Base-by-base conservation (phyloP, 163 green algal species). In the Scenedesmus sp. region DNA sequence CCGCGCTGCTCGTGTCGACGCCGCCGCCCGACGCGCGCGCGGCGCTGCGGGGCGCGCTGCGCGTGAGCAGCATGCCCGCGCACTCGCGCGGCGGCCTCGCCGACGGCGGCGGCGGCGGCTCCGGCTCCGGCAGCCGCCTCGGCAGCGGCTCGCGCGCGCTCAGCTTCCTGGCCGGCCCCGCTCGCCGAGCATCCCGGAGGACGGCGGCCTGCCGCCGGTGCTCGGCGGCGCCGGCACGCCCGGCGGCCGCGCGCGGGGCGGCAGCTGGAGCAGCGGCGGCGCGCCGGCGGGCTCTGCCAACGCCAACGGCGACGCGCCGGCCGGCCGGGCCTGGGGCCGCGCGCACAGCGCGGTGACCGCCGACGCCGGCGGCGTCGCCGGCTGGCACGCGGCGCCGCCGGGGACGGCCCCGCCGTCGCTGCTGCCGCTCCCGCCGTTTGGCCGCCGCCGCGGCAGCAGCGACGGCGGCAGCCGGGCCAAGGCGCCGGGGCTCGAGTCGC, bases 81-180 rank as follows among this genome's bases (percentile, higher is more conserved):
- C 17, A n/a, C n/a, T n/a, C 63, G 24, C 63, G 63, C 63, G 22
- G 63, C 44, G 34, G 63, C n/a, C n/a, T n/a, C n/a, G n/a, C n/a
- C n/a, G n/a, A n/a, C n/a, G n/a, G n/a, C n/a, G n/a, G n/a, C n/a
- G n/a, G n/a, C n/a, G n/a, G n/a, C n/a, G 54, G 54, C 7, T 24
- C 54, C 18, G 24, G 54, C 24, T 63, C 54, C 56, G 18, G 26
- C 57, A 39, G 24, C 57, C n/a, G 57, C 57, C n/a, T 26, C 57
- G 42, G 54, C 54, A 33, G 54, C 54, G 24, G n/a, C 1, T 31
- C 11, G 51, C 28, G 54, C 54, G 33, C 54, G 2, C 20, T 63
- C 10, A 63, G 54, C 4, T 64, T 39, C 9, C 57, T 64, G 10
- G 3, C n/a, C 57, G n/a, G 29, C 57, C 28, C 28, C 57, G 7